phyloP scores from a whole-genome alignment of 75 land plant genomes.

The Pinus tabuliformis region DNA sequence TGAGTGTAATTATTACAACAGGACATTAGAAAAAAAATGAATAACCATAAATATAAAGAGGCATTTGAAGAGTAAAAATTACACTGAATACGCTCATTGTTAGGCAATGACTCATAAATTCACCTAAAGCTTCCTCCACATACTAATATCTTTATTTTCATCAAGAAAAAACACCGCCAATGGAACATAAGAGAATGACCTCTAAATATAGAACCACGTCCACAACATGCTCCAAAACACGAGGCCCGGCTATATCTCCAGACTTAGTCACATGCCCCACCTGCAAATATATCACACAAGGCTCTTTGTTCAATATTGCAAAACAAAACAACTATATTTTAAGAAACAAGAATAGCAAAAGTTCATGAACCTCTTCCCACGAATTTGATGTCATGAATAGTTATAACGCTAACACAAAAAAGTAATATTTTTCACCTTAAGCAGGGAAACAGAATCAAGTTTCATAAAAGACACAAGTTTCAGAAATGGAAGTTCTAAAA shows the following conservation, averaged over 20 bases:
- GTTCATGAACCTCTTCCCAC: too few relatives aligned
- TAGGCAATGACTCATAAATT: neutral
- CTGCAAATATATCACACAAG: constrained; percentile 32
- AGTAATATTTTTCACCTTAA: too few relatives aligned
- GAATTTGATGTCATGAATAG: neutral
- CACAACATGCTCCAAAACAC: constrained; percentile 91
- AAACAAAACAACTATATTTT: too few relatives aligned
- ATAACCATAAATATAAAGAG: too few relatives aligned
- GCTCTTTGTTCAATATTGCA: too few relatives aligned
- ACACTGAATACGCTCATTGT: neutral
- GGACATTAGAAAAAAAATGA: too few relatives aligned
- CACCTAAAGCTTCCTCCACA: neutral
- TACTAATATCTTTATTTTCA: neutral
- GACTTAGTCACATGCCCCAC: constrained; percentile 94
- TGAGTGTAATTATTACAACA: too few relatives aligned
- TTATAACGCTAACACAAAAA: neutral
- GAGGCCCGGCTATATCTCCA: constrained; percentile 97
- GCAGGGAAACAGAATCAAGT: too few relatives aligned
- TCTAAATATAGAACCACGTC: constrained; percentile 94
- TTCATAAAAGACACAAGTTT: too few relatives aligned
- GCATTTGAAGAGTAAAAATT: too few relatives aligned
- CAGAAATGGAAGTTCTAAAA: too few relatives aligned
- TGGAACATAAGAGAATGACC: constrained; percentile 21
- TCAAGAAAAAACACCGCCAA: neutral
- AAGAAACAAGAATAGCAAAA: too few relatives aligned